A percentile compares a stretch with the other conserved stretches of the same genome.
Evolutionary conservation across 257 asterid genomes (phyloP).

Genomic region (Agastache rugosa): DNA sequence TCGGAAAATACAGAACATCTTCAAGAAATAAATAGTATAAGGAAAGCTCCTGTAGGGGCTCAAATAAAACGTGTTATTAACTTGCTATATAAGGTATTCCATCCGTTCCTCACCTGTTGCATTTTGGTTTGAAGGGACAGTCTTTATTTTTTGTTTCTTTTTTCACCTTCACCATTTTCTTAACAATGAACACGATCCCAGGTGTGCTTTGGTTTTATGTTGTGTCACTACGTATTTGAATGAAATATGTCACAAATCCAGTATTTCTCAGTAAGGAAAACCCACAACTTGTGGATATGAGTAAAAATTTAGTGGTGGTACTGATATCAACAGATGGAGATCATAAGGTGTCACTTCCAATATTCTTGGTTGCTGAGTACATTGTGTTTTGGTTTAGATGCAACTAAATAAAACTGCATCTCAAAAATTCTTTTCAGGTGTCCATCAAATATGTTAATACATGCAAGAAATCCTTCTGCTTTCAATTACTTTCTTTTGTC

Average conservation of each 20-base stretch:
- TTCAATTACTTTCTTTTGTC: background rate
- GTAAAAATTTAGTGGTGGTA: background rate
- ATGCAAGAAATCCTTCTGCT: background rate
- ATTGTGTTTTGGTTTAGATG: constrained; percentile 8
- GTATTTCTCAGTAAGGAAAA: background rate
- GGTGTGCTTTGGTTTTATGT: background rate
- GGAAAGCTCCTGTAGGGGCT: constrained; percentile 94
- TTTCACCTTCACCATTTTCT: background rate
- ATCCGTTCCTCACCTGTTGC: constrained; percentile 16
- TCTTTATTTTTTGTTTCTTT: background rate
- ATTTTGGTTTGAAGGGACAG: constrained; percentile 15
- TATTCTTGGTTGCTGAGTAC: constrained; percentile 13
- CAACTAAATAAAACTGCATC: background rate
- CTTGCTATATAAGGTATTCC: constrained; percentile 74
- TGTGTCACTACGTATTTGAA: background rate
- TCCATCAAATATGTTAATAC: background rate
- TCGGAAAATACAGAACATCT: constrained; percentile 86
- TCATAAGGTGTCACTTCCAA: background rate
- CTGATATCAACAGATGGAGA: background rate
- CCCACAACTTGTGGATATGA: background rate
- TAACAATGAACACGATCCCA: background rate
- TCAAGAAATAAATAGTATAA: constrained; percentile 83
- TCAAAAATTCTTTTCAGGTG: background rate
- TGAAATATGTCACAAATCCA: background rate
- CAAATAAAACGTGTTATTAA: constrained; percentile 92